phyloP scores from a whole-genome alignment of 495 filamentous ascomycete genomes.

The Hypoxylon cercidicola region DNA sequence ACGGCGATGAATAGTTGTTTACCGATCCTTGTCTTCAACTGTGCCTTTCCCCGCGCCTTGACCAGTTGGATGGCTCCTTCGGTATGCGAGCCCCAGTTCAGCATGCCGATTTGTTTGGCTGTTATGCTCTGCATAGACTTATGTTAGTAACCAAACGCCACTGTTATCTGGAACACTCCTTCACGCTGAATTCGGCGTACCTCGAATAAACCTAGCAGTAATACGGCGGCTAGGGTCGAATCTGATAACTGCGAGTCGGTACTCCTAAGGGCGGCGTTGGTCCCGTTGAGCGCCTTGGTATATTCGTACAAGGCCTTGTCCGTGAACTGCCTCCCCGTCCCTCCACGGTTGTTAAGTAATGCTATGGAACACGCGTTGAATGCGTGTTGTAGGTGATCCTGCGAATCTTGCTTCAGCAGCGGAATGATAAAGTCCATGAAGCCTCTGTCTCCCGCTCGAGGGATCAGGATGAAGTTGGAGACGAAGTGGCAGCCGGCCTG shows the following conservation, averaged over 20 bases:
- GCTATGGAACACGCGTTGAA: slow-evolving; percentile 71
- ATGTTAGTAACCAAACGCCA: slow-evolving; percentile 11
- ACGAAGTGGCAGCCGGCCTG: slow-evolving; percentile 66
- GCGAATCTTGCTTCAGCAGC: slow-evolving; percentile 60
- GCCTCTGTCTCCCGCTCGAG: slow-evolving; percentile 56
- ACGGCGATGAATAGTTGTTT: slow-evolving; percentile 63
- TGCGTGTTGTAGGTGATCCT: slow-evolving; percentile 63
- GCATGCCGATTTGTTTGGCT: slow-evolving; percentile 55
- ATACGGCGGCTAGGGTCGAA: slow-evolving; percentile 67
- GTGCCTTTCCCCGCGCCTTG: slow-evolving; percentile 61
- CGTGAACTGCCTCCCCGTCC: slow-evolving; percentile 42
- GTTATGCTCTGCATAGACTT: slow-evolving; percentile 52
- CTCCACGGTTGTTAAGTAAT: slow-evolving; percentile 58
- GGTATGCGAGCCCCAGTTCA: slow-evolving; percentile 64
- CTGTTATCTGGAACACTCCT: too few relatives aligned
- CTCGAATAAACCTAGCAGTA: slow-evolving; percentile 74
- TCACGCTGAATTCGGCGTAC: slow-evolving; percentile 48
- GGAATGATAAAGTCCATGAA: slow-evolving; percentile 68
- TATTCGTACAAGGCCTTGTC: slow-evolving; percentile 57
- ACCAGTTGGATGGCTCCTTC: slow-evolving; percentile 65
- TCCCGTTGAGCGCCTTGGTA: slow-evolving; percentile 62
- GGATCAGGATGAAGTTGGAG: slow-evolving; percentile 64
- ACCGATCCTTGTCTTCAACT: slow-evolving; percentile 58
- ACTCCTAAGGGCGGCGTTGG: slow-evolving; percentile 63
- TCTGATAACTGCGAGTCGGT: slow-evolving; percentile 60